Evolutionary conservation across 169 alveolate species (phyloP).

Genomic region (Prorocentrum cordatum): DNA sequence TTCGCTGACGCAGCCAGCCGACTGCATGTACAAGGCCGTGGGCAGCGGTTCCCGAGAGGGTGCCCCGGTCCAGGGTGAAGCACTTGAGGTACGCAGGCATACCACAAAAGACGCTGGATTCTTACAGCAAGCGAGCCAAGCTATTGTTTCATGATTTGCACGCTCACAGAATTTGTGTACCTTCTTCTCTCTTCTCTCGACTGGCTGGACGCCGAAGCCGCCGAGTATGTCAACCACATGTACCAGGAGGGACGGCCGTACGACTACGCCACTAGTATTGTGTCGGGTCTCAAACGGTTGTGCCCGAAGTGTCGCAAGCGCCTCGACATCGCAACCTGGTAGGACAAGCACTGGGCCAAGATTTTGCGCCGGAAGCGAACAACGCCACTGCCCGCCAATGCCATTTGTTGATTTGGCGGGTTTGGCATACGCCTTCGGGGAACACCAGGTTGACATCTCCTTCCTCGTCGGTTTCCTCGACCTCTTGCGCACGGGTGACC

Average conservation of each 20-base stretch:
- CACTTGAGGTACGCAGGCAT: neutral
- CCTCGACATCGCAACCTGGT: neutral
- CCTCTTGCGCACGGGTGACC: too few species aligned
- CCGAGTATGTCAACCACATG: neutral
- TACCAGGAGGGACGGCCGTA: neutral
- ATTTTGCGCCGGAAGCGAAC: neutral
- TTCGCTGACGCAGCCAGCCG: too few species aligned
- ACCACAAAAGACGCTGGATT: neutral
- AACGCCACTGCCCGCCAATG: too few species aligned
- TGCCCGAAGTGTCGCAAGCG: neutral
- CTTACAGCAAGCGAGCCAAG: neutral
- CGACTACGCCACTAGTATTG: neutral
- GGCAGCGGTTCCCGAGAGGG: too few species aligned
- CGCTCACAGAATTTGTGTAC: neutral
- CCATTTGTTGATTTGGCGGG: too few species aligned
- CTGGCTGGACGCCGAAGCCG: neutral
- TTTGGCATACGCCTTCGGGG: too few species aligned
- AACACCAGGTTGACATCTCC: too few species aligned
- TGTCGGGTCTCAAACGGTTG: neutral
- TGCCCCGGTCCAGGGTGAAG: too few species aligned
- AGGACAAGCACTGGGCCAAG: neutral
- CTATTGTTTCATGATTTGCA: neutral
- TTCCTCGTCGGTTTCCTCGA: too few species aligned
- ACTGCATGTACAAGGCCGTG: neutral
- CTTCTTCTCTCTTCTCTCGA: neutral